Percentiles rank a stretch among this genome's conserved stretches.
phyloP scores from a whole-genome alignment of 805 yeast species.

The Metschnikowia kunwiensis region DNA sequence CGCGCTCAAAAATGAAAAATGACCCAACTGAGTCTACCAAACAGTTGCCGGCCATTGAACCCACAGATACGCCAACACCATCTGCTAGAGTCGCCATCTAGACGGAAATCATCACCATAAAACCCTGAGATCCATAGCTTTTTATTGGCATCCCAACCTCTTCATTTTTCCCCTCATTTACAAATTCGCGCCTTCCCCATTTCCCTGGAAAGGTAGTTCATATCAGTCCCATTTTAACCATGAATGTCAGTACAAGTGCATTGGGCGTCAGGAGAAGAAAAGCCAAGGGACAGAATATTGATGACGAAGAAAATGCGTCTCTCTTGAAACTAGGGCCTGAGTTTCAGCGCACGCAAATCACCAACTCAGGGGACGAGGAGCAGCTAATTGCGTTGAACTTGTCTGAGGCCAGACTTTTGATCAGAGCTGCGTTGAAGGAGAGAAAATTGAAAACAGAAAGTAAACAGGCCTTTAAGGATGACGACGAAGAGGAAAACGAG shows the following conservation, averaged over 20 bases:
- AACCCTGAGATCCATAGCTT: too few species aligned
- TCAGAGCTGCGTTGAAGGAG: slow-evolving; percentile 84
- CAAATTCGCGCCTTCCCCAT: too few species aligned
- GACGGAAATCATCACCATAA: neutral
- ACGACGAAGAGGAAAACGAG: slow-evolving; percentile 38
- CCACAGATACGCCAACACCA: neutral
- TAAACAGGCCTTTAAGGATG: slow-evolving; percentile 21
- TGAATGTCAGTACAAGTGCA: slow-evolving; percentile 90
- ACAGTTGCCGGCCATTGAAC: neutral
- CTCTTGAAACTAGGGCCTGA: slow-evolving; percentile 88
- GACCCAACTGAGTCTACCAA: neutral
- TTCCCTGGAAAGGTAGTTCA: too few species aligned
- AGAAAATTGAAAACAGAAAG: slow-evolving; percentile 39
- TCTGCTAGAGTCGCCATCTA: neutral
- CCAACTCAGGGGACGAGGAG: slow-evolving; percentile 74
- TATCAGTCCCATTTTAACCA: too few species aligned
- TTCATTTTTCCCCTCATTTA: too few species aligned
- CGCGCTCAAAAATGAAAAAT: slow-evolving; percentile 4
- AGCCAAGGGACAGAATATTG: slow-evolving; percentile 54
- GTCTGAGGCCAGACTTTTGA: slow-evolving; percentile 84
- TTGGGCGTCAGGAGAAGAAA: slow-evolving; percentile 78
- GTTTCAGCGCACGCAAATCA: slow-evolving; percentile 74
- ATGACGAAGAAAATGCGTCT: slow-evolving; percentile 92
- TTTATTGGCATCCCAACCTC: too few species aligned
- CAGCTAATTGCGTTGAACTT: slow-evolving; percentile 81